These are phyloP conservation scores for Vigna mungo DNA, from an alignment of 306 rosid genomes.

Conservation along the genomic window DNA sequence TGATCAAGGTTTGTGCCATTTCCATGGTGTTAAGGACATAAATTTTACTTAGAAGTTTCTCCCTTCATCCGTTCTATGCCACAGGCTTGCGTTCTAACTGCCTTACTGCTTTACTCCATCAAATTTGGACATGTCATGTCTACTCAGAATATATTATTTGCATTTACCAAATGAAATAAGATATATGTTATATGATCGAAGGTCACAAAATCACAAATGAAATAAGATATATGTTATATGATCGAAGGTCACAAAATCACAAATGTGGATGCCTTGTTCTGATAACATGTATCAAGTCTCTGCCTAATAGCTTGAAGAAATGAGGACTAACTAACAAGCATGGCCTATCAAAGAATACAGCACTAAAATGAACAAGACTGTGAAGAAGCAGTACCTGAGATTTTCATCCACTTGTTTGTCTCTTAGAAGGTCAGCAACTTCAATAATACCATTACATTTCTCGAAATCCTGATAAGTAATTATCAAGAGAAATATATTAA, in stretches of 20 bases:
- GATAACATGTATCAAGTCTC: constrained; percentile 5
- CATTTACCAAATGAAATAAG: constrained; percentile 4
- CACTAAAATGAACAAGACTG: constrained; percentile 24
- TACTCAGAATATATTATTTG: neutral
- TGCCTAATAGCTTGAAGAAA: neutral
- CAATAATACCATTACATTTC: constrained; percentile 76
- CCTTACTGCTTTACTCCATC: neutral
- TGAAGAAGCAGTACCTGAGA: constrained; percentile 69
- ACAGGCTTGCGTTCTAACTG: neutral
- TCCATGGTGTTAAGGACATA: neutral
- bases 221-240: constrained; percentile 8
- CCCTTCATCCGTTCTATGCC: neutral
- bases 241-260: neutral
- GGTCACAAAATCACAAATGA: neutral
- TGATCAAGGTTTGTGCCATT: neutral
- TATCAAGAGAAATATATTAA: neutral
- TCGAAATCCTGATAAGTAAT: constrained; percentile 76
- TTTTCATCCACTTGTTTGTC: constrained; percentile 89
- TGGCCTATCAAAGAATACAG: neutral
- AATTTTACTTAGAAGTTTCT: neutral
- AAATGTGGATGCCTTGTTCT: neutral
- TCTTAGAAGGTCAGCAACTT: constrained; percentile 85
- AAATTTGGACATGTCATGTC: neutral
- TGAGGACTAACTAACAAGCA: constrained; percentile 13
- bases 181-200: constrained; percentile 16